phyloP scores from a whole-genome alignment of 2,329 filamentous ascomycete genomes.

The Cryphonectria carpinicola region DNA sequence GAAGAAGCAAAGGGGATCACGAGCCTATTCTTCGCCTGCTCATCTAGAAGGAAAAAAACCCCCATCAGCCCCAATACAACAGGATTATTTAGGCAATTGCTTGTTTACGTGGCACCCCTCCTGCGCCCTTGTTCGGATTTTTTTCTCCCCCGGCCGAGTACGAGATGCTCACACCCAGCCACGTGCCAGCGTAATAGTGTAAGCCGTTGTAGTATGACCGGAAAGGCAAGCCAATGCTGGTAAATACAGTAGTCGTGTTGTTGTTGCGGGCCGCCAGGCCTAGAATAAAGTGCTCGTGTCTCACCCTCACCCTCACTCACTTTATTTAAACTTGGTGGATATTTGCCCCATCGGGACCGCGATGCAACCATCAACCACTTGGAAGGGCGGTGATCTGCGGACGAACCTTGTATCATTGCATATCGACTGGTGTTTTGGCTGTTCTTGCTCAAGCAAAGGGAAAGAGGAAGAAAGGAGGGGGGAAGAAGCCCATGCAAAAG shows the following conservation, averaged over 20 bases:
- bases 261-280: neutral
- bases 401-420: neutral
- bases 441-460: neutral
- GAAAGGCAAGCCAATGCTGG: neutral
- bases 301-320: neutral
- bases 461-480: neutral
- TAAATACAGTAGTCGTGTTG: neutral
- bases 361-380: neutral
- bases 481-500: neutral
- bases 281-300: neutral
- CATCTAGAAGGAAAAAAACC: neutral
- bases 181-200: too few species aligned
- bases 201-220: neutral
- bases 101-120: neutral
- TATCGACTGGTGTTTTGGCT: neutral
- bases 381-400: neutral
- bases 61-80: neutral
- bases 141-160: neutral
- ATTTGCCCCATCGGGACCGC: neutral
- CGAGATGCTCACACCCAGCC: neutral
- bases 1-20: neutral
- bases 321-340: neutral
- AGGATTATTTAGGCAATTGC: neutral
- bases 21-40: neutral
- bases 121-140: neutral